Percentiles rank a stretch among this genome's conserved stretches.
These are phyloP conservation scores for Phoma sp. DNA, from an alignment of 2,329 filamentous ascomycete species.

Conservation along the genomic window DNA sequence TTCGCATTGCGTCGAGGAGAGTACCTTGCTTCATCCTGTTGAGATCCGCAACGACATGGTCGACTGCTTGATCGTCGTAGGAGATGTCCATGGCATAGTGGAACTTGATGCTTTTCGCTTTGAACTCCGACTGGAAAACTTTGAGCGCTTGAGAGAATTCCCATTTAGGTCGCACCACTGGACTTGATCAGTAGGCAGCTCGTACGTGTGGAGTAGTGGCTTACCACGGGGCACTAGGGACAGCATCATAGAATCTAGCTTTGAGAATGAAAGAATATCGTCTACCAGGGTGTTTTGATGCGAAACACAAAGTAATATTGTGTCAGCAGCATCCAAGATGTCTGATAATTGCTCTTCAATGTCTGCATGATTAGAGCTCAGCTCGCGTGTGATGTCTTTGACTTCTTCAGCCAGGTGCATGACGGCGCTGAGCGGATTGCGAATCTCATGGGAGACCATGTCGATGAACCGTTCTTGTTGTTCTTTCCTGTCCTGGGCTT, in stretches of 20 bases:
- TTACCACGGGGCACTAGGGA: constrained; percentile 44
- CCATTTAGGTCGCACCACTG: constrained; percentile 45
- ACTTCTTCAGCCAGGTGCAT: constrained; percentile 54
- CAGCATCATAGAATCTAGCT: constrained; percentile 56
- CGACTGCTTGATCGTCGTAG: constrained; percentile 46
- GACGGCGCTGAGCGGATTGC: constrained; percentile 49
- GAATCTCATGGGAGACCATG: constrained; percentile 53
- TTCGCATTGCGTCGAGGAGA: too few species aligned
- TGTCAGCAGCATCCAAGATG: constrained; percentile 45
- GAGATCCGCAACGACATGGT: constrained; percentile 48
- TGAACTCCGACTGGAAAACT: constrained; percentile 51
- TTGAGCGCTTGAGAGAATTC: constrained; percentile 48
- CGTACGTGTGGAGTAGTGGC: constrained; percentile 7
- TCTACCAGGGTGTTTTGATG: constrained; percentile 56
- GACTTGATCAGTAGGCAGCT: constrained; percentile 1
- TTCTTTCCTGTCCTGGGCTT: constrained; percentile 53
- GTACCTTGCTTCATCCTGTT: constrained; percentile 48
- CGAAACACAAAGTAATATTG: constrained; percentile 52
- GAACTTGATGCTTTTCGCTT: constrained; percentile 47
- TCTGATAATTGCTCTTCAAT: constrained; percentile 33
- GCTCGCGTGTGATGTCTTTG: constrained; percentile 40
- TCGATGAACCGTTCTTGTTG: constrained; percentile 57
- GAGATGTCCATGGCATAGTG: constrained; percentile 51
- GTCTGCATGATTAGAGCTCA: constrained; percentile 24
- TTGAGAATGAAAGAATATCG: constrained; percentile 56